Base-by-base conservation (phyloP, 148 eudicot genomes). In the Camellia japonica region DNA sequence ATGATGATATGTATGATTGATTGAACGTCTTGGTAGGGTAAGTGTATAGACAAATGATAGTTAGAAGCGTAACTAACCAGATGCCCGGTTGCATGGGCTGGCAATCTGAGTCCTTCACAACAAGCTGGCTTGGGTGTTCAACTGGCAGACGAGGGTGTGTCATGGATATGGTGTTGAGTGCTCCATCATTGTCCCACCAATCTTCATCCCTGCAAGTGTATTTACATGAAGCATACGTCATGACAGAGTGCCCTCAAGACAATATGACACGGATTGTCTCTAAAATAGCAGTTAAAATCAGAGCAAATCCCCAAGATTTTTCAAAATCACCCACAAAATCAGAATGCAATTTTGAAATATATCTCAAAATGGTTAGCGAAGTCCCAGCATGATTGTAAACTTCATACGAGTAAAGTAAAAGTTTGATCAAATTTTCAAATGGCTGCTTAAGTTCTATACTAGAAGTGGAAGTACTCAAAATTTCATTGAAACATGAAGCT, bases 121-220 rank as follows among this genome's bases (percentile, higher is more conserved):
- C 92, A 44, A 89, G 81, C 41, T 79, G 87, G 77, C 84, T 88
- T 5, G 97, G 94, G 67, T 93, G 98, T 71, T 93, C 95, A 54
- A 91, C 74, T 38, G 98, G 98, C 72, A 91, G 74, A 58, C 97
- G 87, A 78, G 98, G 97, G 84, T 93, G 93, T 84, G 93, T 90
- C 98, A 93, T 95, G 52, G 98, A 95, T 77, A 88, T 79, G n/a
- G 96, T 95, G 88, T 93, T 95, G 8, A 95, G 88, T 20, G 98
- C 97, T 74, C 98, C 98, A 79, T 95, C 99, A 80, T 95, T 95
- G 80, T 95, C 97, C 97, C 97, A 90, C 99, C 97, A 95, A 75
- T 95, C 97, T 84, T 93, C 97, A 80, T 95, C 99, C 87, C 99
- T 95, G 90, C 75, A 86, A 52, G 43, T 47, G 74, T 23, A 44